These are phyloP conservation scores for Platismatia glauca DNA, from an alignment of 495 filamentous ascomycete genomes.

Conservation along the genomic window DNA sequence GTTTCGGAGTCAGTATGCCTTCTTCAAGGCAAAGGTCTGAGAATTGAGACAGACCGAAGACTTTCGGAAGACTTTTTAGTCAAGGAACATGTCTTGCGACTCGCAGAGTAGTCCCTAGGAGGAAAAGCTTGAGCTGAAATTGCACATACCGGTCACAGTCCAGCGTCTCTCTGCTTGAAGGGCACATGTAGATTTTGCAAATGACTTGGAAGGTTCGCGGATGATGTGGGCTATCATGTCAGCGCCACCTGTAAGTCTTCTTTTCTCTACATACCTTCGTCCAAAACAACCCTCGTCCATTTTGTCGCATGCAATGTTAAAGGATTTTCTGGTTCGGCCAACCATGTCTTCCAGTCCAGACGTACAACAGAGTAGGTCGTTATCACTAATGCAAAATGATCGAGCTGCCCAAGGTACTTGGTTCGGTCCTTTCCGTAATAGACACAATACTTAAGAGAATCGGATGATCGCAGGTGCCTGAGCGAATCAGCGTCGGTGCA, in stretches of 20 bases:
- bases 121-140: too few relatives aligned
- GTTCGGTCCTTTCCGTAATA: slow-evolving; percentile 14
- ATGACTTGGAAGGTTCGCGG: slow-evolving; percentile 30
- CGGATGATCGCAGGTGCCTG: slow-evolving; percentile 6
- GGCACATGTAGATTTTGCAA: slow-evolving; percentile 30
- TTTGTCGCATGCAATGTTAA: neutral
- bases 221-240: slow-evolving; percentile 33
- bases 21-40: too few relatives aligned
- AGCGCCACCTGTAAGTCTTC: neutral
- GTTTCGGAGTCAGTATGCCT: too few relatives aligned
- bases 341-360: slow-evolving; percentile 10
- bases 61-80: too few relatives aligned
- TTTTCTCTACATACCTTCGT: slow-evolving; percentile 34
- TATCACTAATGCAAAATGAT: slow-evolving; percentile 4
- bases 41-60: too few relatives aligned
- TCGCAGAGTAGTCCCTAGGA: too few relatives aligned
- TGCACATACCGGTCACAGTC: slow-evolving; percentile 31
- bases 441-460: slow-evolving; percentile 1
- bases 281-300: slow-evolving; percentile 33
- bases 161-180: slow-evolving; percentile 31
- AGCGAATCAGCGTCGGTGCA: neutral
- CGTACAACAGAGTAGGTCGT: slow-evolving; percentile 17
- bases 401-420: slow-evolving; percentile 2
- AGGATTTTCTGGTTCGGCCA: neutral
- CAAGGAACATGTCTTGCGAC: too few relatives aligned